These are phyloP conservation scores for Tausonia pullulans DNA, from an alignment of 1,284 basidiomycete genomes.

Conservation along the genomic window DNA sequence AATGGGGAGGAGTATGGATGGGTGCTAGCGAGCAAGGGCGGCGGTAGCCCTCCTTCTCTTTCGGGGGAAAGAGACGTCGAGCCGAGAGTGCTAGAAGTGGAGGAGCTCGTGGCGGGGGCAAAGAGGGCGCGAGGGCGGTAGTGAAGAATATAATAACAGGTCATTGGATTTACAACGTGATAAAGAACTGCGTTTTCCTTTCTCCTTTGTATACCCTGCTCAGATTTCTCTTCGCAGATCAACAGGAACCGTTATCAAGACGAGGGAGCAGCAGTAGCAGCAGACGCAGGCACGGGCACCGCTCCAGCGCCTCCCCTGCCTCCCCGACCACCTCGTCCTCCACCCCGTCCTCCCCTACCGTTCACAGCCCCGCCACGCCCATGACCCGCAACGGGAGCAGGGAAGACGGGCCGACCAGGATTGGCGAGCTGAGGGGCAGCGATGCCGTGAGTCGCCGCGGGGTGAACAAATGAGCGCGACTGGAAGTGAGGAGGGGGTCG, in stretches of 20 bases:
- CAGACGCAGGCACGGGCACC: no score
- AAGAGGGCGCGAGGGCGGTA: neutral
- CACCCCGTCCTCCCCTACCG: slow-evolving; percentile 6
- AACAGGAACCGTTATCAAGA: no score
- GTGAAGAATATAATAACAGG: neutral
- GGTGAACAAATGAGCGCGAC: neutral
- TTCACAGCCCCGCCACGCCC: neutral
- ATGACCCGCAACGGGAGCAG: neutral
- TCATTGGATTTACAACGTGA: no score
- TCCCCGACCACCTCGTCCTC: slow-evolving; percentile 3
- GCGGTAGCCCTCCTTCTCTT: neutral
- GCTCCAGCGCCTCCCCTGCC: neutral
- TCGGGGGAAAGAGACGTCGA: neutral
- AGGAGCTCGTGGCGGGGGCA: neutral
- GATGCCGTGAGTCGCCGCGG: neutral
- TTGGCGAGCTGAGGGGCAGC: neutral
- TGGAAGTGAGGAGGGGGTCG: neutral
- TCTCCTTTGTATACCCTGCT: no score
- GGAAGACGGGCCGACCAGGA: neutral
- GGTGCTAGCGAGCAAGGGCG: neutral
- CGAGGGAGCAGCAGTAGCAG: no score
- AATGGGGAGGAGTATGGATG: neutral
- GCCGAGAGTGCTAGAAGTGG: neutral
- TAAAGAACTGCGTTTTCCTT: no score
- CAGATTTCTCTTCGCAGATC: no score